Conservation (phyloP, 192 early-diverging fungal genomes). For the Backusella morwellensis region DNA sequence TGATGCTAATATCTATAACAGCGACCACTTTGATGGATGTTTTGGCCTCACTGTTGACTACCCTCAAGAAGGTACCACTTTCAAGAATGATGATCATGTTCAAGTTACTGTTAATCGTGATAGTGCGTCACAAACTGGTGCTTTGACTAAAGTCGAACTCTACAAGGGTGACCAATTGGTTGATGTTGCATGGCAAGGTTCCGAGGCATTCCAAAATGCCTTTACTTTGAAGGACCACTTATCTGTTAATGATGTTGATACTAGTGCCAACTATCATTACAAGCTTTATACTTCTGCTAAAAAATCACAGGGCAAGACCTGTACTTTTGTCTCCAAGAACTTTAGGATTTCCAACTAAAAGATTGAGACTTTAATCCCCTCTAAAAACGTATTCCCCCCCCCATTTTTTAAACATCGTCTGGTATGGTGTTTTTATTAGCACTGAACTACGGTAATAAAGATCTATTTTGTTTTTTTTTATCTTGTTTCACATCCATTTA, state of each 20-base stretch:
- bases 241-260: neutral
- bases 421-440: neutral
- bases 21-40: constrained; percentile 27
- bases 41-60: constrained; percentile 32
- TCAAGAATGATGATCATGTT: constrained; percentile 20
- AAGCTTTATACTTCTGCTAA: constrained; percentile 15
- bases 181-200: constrained; percentile 15
- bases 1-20: constrained; percentile 24
- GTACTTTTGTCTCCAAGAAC: constrained; percentile 22
- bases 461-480: neutral
- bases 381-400: neutral
- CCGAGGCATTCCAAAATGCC: constrained; percentile 22
- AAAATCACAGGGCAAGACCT: constrained; percentile 12
- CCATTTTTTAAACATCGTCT: neutral
- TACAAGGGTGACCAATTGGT: constrained; percentile 27
- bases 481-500: neutral
- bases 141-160: constrained; percentile 23
- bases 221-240: constrained; percentile 33
- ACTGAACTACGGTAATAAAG: too few species aligned
- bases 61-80: constrained; percentile 15
- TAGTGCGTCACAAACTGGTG: constrained; percentile 27
- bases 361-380: neutral
- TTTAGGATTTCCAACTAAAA: constrained; percentile 20
- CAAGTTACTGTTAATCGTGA: constrained; percentile 24
- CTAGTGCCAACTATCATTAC: constrained; percentile 26